phyloP scores from a whole-genome alignment of 345 rosid species.

The Populus euphratica region DNA sequence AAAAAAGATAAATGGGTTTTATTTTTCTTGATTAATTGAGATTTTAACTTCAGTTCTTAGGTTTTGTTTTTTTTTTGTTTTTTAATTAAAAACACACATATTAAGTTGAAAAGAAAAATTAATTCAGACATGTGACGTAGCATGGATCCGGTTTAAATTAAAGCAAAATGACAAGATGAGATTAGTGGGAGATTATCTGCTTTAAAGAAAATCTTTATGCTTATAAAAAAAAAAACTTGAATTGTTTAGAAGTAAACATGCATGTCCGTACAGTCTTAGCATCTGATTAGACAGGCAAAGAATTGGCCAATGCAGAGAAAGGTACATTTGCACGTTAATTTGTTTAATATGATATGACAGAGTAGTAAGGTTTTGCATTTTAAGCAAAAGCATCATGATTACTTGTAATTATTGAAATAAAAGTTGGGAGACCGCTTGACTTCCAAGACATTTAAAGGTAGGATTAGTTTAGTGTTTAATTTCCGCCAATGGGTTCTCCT shows the following conservation, averaged over 20 bases:
- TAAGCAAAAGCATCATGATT: constrained; percentile 6
- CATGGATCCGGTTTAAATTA: too few species aligned
- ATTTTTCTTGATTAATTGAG: too few species aligned
- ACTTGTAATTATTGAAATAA: background rate
- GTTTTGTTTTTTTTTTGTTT: too few species aligned
- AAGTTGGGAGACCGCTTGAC: constrained; percentile 13
- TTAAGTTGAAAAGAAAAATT: too few species aligned
- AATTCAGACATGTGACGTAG: too few species aligned
- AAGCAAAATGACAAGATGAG: too few species aligned
- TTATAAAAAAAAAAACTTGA: background rate
- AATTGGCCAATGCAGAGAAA: background rate
- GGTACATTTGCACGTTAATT: background rate
- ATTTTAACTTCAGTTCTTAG: too few species aligned
- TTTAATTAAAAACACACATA: too few species aligned
- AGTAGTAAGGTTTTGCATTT: background rate
- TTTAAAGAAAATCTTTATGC: background rate
- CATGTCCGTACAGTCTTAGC: constrained; percentile 7
- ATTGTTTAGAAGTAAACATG: background rate
- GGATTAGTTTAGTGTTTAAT: background rate
- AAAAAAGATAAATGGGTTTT: too few species aligned
- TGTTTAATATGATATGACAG: background rate
- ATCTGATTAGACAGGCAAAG: background rate
- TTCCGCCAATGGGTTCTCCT: constrained; percentile 12
- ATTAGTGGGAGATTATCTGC: background rate
- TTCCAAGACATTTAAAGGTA: constrained; percentile 21